Evolutionary conservation across 257 asterid genomes (phyloP).

Genomic region (Euphrasia confusa): DNA sequence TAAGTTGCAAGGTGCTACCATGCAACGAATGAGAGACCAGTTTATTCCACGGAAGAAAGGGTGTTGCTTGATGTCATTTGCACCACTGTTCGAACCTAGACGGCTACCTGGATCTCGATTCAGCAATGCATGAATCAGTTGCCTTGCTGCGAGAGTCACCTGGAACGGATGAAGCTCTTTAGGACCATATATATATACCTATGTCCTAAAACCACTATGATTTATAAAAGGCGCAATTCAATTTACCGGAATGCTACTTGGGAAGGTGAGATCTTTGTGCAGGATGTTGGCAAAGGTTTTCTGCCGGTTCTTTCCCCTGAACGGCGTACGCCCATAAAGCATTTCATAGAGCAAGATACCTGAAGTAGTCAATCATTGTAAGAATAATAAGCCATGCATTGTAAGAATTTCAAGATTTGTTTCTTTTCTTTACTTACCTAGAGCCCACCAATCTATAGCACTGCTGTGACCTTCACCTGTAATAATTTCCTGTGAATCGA

Average conservation of each 20-base stretch:
- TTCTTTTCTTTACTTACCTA: conserved; percentile 49
- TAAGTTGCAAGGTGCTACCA: conserved; percentile 36
- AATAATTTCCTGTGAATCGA: conserved; percentile 67
- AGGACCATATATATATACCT: too few relatives aligned
- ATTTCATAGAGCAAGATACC: conserved; percentile 91
- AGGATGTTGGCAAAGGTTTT: conserved; percentile 89
- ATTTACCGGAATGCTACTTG: conserved; percentile 88
- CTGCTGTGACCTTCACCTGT: conserved; percentile 90
- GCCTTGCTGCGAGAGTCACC: conserved; percentile 78
- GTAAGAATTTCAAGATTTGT: not conserved
- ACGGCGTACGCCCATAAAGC: conserved; percentile 94
- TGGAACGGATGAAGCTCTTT: conserved; percentile 27
- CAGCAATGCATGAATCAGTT: conserved; percentile 68
- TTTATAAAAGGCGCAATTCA: not conserved
- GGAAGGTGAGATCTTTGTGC: conserved; percentile 96
- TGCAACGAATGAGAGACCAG: conserved; percentile 93
- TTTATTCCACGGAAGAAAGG: conserved; percentile 78
- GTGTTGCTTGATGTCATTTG: conserved; percentile 83
- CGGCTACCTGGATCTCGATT: conserved; percentile 80
- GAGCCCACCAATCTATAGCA: conserved; percentile 99
- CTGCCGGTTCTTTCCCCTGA: conserved; percentile 96
- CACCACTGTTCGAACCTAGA: conserved; percentile 83
- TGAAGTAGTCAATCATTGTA: conserved; percentile 25
- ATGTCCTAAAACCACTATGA: not conserved
- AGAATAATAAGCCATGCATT: not conserved